These are phyloP conservation scores for Blastobotrys raffinosifermentans DNA, from an alignment of 1,139 yeast species.

Conservation along the genomic window DNA sequence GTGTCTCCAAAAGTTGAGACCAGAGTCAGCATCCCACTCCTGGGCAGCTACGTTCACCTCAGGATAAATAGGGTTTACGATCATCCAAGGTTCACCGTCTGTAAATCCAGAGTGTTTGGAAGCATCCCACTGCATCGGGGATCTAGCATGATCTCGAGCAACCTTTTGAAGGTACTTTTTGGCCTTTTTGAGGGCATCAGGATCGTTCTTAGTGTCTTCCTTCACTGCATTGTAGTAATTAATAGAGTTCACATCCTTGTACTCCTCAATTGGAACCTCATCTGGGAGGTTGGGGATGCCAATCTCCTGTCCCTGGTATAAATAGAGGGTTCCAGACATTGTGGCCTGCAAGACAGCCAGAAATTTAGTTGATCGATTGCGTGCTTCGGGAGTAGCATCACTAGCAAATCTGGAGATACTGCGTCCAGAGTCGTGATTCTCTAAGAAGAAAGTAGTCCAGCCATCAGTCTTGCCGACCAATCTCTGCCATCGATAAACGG, in stretches of 20 bases:
- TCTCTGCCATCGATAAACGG: conserved; percentile 33
- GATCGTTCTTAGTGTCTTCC: conserved; percentile 32
- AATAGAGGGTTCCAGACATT: conserved; percentile 50
- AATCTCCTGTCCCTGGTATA: conserved; percentile 58
- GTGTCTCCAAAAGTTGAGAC: conserved; percentile 42
- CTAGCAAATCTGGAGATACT: conserved; percentile 45
- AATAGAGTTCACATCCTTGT: conserved; percentile 46
- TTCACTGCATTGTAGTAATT: conserved; percentile 26
- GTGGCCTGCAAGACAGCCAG: conserved; percentile 43
- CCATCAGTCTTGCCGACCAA: conserved; percentile 48
- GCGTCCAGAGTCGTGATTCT: conserved; percentile 56
- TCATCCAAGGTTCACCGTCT: conserved; percentile 47
- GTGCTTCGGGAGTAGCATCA: conserved; percentile 36
- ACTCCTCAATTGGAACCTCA: conserved; percentile 46
- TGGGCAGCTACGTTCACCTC: conserved; percentile 34
- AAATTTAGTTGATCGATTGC: conserved; percentile 37
- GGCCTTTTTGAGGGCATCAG: conserved; percentile 31
- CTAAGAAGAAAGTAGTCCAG: conserved; percentile 54
- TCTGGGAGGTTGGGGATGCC: conserved; percentile 49
- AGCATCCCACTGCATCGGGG: conserved; percentile 56
- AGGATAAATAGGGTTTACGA: conserved; percentile 46
- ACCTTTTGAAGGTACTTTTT: conserved; percentile 24
- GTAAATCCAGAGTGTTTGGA: conserved; percentile 46
- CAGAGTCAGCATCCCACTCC: conserved; percentile 40
- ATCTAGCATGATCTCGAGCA: conserved; percentile 48